Conservation (phyloP, 73 alveolate genomes). For the Tetrahymena thermophila region DNA sequence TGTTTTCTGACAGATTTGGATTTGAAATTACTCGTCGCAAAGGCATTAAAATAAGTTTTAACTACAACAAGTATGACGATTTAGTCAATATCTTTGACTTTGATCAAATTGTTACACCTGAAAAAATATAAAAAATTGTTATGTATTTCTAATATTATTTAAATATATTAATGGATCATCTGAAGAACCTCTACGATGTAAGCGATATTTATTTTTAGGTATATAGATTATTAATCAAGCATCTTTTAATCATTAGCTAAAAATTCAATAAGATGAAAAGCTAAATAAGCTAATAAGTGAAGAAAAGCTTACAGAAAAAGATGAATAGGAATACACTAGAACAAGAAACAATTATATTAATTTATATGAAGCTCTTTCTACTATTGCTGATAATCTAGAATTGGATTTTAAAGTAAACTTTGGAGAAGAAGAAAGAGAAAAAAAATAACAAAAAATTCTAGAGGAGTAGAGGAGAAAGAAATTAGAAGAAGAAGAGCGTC, state of each 20-base stretch:
- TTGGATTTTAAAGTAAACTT: neutral
- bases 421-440: constrained; percentile 1
- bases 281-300: neutral
- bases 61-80: neutral
- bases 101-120: neutral
- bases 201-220: neutral
- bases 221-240: neutral
- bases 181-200: neutral
- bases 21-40: neutral
- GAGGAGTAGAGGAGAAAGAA: neutral
- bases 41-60: neutral
- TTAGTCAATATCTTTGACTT: neutral
- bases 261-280: neutral
- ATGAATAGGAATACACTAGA: neutral
- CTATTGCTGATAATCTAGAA: neutral
- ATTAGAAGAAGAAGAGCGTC: neutral
- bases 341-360: neutral
- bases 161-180: neutral
- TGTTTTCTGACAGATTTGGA: neutral
- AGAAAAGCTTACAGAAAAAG: neutral
- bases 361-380: neutral
- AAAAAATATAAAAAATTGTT: neutral
- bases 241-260: neutral
- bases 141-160: neutral
- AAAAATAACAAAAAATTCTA: neutral